Percentiles rank a stretch among this genome's conserved stretches.
Evolutionary conservation across 176 grass and related monocot species (phyloP).

Genomic region (Triticum turgidum): DNA sequence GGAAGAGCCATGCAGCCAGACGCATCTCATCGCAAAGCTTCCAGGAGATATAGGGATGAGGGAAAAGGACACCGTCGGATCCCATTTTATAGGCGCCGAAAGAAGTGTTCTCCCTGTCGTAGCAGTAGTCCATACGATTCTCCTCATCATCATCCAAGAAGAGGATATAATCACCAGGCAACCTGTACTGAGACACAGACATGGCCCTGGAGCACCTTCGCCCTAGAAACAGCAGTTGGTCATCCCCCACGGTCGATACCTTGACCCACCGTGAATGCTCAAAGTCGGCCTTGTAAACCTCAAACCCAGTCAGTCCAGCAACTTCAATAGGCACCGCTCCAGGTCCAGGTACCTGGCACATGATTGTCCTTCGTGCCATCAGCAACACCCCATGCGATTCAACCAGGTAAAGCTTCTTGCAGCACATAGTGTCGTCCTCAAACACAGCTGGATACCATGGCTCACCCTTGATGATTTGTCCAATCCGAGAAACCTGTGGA

Average conservation of each 20-base stretch:
- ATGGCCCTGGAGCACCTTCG: not conserved
- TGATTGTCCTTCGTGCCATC: too few species aligned
- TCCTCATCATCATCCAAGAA: conserved; percentile 10
- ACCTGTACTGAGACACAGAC: not conserved
- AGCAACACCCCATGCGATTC: not conserved
- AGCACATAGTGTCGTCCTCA: not conserved
- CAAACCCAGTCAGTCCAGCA: too few species aligned
- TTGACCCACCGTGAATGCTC: not conserved
- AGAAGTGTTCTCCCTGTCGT: not conserved
- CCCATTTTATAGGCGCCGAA: not conserved
- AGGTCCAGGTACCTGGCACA: too few species aligned
- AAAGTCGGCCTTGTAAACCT: not conserved
- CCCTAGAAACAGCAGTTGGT: not conserved
- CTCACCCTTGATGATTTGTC: not conserved
- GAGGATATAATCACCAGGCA: not conserved
- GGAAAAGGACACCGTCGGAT: not conserved
- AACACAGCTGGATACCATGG: not conserved
- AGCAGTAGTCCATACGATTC: not conserved
- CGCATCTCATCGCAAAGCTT: not conserved
- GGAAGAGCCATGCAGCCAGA: conserved; percentile 6
- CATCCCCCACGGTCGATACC: not conserved
- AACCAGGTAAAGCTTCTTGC: not conserved
- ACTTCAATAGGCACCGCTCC: too few species aligned
- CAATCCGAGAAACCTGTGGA: not conserved
- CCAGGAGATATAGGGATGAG: not conserved